Evolutionary conservation across 176 grass and related monocot genomes (phyloP).

Genomic region (Stipa capillata): DNA sequence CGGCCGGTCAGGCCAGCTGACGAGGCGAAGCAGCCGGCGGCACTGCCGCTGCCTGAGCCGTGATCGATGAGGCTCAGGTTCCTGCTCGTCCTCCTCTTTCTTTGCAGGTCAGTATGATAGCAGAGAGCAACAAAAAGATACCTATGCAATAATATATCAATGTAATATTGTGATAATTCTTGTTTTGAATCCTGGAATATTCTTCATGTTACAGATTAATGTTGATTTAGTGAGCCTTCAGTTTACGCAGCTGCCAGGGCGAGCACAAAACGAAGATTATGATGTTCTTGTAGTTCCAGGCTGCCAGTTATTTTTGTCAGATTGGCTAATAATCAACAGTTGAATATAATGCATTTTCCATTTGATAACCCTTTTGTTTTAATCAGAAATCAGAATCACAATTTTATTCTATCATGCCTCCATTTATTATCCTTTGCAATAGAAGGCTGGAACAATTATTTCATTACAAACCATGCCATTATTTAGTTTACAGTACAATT

Average conservation of each 20-base stretch:
- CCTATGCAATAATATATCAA: neutral
- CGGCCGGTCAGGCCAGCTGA: neutral
- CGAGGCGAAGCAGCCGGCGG: conserved; percentile 10
- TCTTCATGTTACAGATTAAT: neutral
- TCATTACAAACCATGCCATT: conserved; percentile 19
- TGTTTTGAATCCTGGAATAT: neutral
- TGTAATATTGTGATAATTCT: neutral
- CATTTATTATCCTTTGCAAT: neutral
- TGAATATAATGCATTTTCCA: neutral
- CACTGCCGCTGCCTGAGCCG: conserved; percentile 36
- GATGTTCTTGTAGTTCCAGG: neutral
- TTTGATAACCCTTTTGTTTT: neutral
- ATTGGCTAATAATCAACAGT: neutral
- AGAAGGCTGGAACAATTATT: neutral
- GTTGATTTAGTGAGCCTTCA: neutral
- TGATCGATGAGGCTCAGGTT: conserved; percentile 15
- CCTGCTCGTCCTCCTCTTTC: neutral
- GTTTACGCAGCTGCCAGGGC: too few relatives aligned
- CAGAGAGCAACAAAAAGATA: neutral
- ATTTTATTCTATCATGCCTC: neutral
- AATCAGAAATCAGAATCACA: neutral
- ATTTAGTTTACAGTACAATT: conserved; percentile 15
- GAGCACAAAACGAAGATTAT: too few relatives aligned
- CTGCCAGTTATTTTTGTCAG: neutral
- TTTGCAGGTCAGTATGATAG: conserved; percentile 32